A percentile compares a stretch with the other conserved stretches of the same genome.
Conservation (phyloP, 2,329 filamentous ascomycete species). For the Graphium sp. region DNA sequence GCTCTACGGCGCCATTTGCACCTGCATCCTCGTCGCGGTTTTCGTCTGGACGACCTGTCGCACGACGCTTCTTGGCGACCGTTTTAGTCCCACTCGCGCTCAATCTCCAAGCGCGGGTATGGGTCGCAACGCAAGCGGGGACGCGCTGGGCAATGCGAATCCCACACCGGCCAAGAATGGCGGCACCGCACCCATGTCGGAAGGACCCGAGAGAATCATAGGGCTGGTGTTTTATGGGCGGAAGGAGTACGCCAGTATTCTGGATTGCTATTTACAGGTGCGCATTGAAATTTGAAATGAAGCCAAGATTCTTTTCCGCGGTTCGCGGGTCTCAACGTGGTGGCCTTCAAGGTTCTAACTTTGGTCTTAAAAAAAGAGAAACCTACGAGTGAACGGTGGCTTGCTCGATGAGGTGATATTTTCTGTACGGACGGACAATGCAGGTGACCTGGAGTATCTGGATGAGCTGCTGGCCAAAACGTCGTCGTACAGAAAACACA, state of each 20-base stretch:
- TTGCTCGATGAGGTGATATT: conserved; percentile 26
- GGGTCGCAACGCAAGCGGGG: no score
- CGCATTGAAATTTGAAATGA: neutral
- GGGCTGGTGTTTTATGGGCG: conserved; percentile 28
- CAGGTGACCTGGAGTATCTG: conserved; percentile 20
- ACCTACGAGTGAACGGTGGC: conserved; percentile 24
- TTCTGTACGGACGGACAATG: conserved; percentile 20
- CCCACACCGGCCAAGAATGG: no score
- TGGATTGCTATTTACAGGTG: conserved; percentile 27
- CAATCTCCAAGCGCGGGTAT: no score
- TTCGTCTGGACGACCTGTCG: no score
- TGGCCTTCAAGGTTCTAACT: neutral
- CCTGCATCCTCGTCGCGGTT: no score
- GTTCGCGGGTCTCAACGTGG: conserved; percentile 3
- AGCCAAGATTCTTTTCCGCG: conserved; percentile 1
- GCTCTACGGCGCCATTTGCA: no score
- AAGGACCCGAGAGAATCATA: no score
- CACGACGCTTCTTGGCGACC: no score
- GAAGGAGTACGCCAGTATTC: conserved; percentile 21
- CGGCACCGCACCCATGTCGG: no score
- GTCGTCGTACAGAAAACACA: conserved; percentile 18
- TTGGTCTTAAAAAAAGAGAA: conserved; percentile 13
- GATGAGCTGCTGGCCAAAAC: conserved; percentile 18
- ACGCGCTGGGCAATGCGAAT: no score
- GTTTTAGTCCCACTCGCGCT: no score